Evolutionary conservation across 2,329 filamentous ascomycete species (phyloP).

Genomic region (Colletotrichum camelliae): DNA sequence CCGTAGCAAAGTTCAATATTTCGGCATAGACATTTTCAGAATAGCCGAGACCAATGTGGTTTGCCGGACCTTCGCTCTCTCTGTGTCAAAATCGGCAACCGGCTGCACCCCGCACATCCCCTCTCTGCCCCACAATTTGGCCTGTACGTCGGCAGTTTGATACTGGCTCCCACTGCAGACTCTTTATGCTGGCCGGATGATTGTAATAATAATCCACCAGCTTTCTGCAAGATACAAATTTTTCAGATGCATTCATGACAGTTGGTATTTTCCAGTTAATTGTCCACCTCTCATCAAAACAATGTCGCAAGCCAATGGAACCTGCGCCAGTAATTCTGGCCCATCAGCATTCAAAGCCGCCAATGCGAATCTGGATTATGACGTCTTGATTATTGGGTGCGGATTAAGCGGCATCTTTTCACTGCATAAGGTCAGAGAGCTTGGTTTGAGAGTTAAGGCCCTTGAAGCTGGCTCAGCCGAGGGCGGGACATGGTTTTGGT

Average conservation of each 20-base stretch:
- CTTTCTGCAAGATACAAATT: neutral
- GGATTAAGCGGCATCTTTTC: constrained; percentile 47
- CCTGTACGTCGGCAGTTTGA: neutral
- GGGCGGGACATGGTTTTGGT: constrained; percentile 53
- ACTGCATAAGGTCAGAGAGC: constrained; percentile 43
- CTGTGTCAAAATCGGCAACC: neutral
- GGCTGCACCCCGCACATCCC: neutral
- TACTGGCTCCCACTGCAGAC: neutral
- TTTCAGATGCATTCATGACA: neutral
- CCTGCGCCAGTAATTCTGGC: neutral
- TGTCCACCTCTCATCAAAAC: too few relatives aligned
- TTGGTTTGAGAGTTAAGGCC: constrained; percentile 38
- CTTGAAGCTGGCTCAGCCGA: constrained; percentile 45
- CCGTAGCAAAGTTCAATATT: neutral
- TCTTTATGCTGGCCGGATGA: neutral
- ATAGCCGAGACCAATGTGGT: neutral
- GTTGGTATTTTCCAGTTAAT: neutral
- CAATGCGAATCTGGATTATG: constrained; percentile 30
- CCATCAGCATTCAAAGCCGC: neutral
- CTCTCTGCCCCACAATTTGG: neutral
- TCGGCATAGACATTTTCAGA: neutral
- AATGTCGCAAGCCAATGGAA: neutral
- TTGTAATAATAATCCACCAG: neutral
- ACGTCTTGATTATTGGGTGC: constrained; percentile 44
- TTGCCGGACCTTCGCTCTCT: neutral